Base-by-base conservation (phyloP, 78 protist species). In the Tieghemostelium lacteum region DNA sequence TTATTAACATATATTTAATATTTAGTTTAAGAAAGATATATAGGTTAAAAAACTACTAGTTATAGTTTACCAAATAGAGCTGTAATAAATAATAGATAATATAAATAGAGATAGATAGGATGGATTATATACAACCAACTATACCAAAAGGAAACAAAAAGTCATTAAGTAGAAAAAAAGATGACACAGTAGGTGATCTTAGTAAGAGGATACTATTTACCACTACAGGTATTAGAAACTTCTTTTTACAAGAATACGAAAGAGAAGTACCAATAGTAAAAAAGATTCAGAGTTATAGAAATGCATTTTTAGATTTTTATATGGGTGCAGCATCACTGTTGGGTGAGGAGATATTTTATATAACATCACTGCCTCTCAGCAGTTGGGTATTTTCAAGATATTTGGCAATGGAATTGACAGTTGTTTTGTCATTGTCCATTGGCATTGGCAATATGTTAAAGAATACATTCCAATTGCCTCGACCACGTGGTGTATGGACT, bases 261-360 rank as follows among this genome's bases (percentile, higher is more conserved):
- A 64, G 88, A 78, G 88, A 78, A 40, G 64, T 78, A 14, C 88
- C 88, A 55, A 57, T 78, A 10, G 40, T 78, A 14, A 10, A 36
- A 33, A 76, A 76, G 72, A 62, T 76, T 49, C 87, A 78, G 88
- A 67, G 77, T 67, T 78, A 78, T 29, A 78, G 88, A 67, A 78
- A 64, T 40, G 12, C n/a, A 78, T 78, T 57, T 55, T 66, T 78
- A 39, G 88, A 78, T 66, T 37, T 34, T 26, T 78, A 54, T 67
- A 66, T 78, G 26, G 19, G 29, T 2, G 24, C 66, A 40, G 88
- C 88, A 26, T 66, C 76, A 60, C 26, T 61, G 28, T 54, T 78
- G 10, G 88, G 88, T 26, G 88, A 78, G 20, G 88, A 78, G 34
- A 66, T 61, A 28, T 78, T 64, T 67, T 78, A 66, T 58, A 78